A percentile compares a stretch with the other conserved stretches of the same genome.
Evolutionary conservation across 1,284 basidiomycete species (phyloP).

Genomic region (Cryptococcus sp.): DNA sequence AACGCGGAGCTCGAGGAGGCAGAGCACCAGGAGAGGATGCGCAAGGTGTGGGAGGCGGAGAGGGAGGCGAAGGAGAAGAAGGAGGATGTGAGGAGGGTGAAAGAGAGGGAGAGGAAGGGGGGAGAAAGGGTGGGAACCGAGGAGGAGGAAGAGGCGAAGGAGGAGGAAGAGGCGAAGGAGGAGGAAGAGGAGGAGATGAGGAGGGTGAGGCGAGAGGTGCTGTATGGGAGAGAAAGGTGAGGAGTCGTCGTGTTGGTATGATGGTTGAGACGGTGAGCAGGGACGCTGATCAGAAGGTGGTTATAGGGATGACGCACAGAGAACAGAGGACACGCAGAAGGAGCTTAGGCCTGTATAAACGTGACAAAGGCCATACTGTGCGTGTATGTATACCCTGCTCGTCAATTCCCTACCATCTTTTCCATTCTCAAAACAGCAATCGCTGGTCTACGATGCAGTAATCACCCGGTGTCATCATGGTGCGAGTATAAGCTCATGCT

Average conservation of each 20-base stretch:
- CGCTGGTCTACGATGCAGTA: no score
- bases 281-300: constrained; percentile 8
- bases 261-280: neutral
- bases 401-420: no score
- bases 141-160: constrained; percentile 1
- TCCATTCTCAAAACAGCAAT: no score
- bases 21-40: constrained; percentile 25
- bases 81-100: constrained; percentile 3
- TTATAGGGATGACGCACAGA: constrained; percentile 3
- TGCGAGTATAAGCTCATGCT: no score
- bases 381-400: no score
- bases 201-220: constrained; percentile 17
- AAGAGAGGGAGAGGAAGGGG: constrained; percentile 1
- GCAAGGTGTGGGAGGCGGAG: constrained; percentile 18
- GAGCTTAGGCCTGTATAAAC: constrained; percentile 5
- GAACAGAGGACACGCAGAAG: constrained; percentile 10
- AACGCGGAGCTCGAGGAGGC: constrained; percentile 22
- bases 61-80: constrained; percentile 7
- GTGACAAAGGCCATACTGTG: no score
- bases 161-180: constrained; percentile 14
- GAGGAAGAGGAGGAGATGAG: constrained; percentile 15
- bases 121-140: constrained; percentile 13
- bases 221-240: constrained; percentile 21
- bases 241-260: neutral
- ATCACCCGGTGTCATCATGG: no score